Conservation (phyloP, 345 rosid genomes). For the Trapa bicornis region DNA sequence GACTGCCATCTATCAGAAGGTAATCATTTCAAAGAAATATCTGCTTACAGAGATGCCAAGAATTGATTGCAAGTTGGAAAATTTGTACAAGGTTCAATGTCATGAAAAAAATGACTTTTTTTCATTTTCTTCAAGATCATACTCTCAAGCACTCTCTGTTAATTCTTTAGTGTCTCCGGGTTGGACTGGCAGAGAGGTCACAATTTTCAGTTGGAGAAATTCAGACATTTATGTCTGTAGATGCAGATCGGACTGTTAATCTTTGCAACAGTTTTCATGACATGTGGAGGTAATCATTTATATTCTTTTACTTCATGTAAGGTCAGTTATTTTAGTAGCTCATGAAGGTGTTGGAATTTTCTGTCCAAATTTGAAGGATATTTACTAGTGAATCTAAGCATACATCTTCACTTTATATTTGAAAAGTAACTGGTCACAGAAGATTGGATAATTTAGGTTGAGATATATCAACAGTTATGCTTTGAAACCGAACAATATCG, state of each 20-base stretch:
- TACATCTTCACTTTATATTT: not conserved
- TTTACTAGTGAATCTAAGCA: not conserved
- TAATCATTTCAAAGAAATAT: constrained; percentile 14
- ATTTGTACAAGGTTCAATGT: not conserved
- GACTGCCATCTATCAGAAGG: constrained; percentile 74
- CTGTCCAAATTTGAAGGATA: not conserved
- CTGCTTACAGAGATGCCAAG: not conserved
- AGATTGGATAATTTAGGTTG: not conserved
- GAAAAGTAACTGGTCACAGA: not conserved
- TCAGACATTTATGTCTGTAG: constrained; percentile 96
- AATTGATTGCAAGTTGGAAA: not conserved
- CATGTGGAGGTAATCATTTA: constrained; percentile 64
- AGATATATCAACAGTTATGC: not conserved
- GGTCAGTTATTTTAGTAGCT: not conserved
- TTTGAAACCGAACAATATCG: not conserved
- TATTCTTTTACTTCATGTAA: not conserved
- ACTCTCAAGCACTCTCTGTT: not conserved
- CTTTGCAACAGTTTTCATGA: constrained; percentile 89
- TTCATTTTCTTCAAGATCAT: not conserved
- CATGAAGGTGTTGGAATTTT: not conserved
- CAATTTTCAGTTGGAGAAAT: constrained; percentile 85
- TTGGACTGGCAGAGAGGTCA: constrained; percentile 58
- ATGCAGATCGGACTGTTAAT: constrained; percentile 83
- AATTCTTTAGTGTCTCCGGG: constrained; percentile 49
- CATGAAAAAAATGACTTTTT: not conserved